Percentiles rank a stretch among this genome's conserved stretches.
Conservation (phyloP, 345 rosid species). For the Acer saccharum region DNA sequence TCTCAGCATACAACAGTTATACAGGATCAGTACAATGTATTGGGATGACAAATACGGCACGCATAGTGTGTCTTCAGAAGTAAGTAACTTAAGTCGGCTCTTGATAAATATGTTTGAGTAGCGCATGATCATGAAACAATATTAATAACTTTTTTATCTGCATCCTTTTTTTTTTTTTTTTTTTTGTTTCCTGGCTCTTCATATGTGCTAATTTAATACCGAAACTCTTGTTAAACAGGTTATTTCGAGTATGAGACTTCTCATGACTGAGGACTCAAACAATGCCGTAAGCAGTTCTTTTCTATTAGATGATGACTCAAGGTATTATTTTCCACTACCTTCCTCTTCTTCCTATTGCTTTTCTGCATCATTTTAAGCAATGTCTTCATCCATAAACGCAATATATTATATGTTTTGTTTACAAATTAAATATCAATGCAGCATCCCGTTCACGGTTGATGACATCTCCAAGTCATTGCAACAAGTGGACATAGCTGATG, state of each 20-base stretch:
- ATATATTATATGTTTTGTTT: constrained; percentile 4
- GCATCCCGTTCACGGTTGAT: constrained; percentile 97
- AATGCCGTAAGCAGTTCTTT: constrained; percentile 95
- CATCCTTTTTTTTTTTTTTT: neutral
- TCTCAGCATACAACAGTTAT: constrained; percentile 94
- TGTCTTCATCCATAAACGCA: neutral
- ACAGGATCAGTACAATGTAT: constrained; percentile 98
- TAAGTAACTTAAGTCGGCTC: constrained; percentile 40
- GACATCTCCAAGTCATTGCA: constrained; percentile 96
- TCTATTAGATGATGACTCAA: constrained; percentile 96
- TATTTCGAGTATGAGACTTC: constrained; percentile 86
- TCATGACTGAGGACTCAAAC: constrained; percentile 97
- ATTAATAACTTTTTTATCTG: constrained; percentile 5
- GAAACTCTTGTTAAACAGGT: constrained; percentile 47
- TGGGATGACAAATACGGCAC: constrained; percentile 99
- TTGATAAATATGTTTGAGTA: neutral
- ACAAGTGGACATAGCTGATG: constrained; percentile 81
- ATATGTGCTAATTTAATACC: constrained; percentile 5
- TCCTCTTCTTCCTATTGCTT: neutral
- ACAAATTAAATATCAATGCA: constrained; percentile 38
- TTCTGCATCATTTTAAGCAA: neutral
- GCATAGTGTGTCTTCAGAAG: constrained; percentile 92
- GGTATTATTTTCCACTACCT: constrained; percentile 42
- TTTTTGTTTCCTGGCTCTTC: neutral
- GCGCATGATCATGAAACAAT: neutral